Evolutionary conservation across 2,329 filamentous ascomycete species (phyloP), one percentile per base, ranked within the genome.

Genomic region (Dactylellina drechsleri): DNA sequence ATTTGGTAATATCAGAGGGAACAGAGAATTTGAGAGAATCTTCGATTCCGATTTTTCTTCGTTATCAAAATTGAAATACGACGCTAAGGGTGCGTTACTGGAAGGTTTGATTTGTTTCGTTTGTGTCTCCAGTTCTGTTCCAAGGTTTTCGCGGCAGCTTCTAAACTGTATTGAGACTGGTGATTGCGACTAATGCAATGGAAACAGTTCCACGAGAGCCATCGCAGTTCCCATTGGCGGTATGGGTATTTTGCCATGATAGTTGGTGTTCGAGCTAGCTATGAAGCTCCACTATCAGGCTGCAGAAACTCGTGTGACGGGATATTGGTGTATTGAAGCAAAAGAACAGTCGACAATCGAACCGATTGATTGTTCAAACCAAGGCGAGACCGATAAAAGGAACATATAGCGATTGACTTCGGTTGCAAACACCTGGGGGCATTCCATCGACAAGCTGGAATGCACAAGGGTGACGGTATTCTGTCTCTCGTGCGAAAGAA

Each of bases 11-110:
- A 36, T 36, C 31, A 52, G 43, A 47, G 43, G 40, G 45, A 47
- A 28, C 49, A 23, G 43, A 18, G 45, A 50, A 20, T 18, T 59
- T 41, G 23, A 28, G 31, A 36, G 31, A 36, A 50, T 61, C 58
- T 50, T 52, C 31, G 28, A 72, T 74, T 45, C 70, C 61, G 70
- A 74, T 57, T 74, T 68, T 74, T 60, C 70, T 57, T 73, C 61
- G 70, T 74, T 73, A 73, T 73, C 68, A 59, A 56, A 36, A 41
- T 43, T 10, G 6, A 7, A 36, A 36, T 23, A 4, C 23, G 23
- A 36, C 2, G 31, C 31, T 10, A 36, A 36, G 6, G 31, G 28
- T 26, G 47, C 28, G 26, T 16, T 50, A 10, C 31, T 8, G 41
- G 31, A 16, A 54, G 28, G 23, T 41, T 31, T 45, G 60, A 16